Conservation (phyloP, 345 rosid species). For the Pseudoturritis turrita region DNA sequence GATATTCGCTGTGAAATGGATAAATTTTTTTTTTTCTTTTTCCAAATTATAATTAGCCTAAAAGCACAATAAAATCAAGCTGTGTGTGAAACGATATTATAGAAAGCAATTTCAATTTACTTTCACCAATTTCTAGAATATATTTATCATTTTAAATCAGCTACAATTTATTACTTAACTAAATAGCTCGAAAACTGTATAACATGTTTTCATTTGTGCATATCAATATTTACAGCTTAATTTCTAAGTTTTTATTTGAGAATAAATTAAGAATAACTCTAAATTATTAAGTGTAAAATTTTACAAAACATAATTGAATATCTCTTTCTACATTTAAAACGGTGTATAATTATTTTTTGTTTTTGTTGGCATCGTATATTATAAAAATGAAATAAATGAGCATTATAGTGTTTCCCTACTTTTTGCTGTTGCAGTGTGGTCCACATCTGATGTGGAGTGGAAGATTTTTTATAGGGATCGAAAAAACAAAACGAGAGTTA, state of each 20-base stretch:
- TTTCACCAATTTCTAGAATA: neutral
- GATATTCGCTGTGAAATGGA: too few relatives aligned
- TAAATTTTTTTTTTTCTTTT: too few relatives aligned
- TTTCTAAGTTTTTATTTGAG: neutral
- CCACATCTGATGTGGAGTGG: conserved; percentile 9
- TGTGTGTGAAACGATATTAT: neutral
- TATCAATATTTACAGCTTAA: neutral
- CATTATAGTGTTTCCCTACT: conserved; percentile 8
- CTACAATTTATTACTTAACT: neutral
- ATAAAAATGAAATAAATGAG: neutral
- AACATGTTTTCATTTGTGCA: neutral
- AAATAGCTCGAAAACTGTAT: neutral
- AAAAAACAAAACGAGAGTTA: neutral
- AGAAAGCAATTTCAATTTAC: neutral
- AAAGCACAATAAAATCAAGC: neutral
- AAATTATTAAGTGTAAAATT: neutral
- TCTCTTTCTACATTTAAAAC: neutral
- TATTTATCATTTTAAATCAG: neutral
- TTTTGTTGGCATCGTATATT: neutral
- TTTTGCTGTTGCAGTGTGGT: conserved; percentile 5
- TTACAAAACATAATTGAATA: neutral
- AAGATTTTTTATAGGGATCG: conserved; percentile 10
- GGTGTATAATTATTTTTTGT: neutral
- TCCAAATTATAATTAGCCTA: neutral
- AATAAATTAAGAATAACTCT: neutral